Conservation (phyloP, 2,329 filamentous ascomycete species). For the Didymellaceae sp. region DNA sequence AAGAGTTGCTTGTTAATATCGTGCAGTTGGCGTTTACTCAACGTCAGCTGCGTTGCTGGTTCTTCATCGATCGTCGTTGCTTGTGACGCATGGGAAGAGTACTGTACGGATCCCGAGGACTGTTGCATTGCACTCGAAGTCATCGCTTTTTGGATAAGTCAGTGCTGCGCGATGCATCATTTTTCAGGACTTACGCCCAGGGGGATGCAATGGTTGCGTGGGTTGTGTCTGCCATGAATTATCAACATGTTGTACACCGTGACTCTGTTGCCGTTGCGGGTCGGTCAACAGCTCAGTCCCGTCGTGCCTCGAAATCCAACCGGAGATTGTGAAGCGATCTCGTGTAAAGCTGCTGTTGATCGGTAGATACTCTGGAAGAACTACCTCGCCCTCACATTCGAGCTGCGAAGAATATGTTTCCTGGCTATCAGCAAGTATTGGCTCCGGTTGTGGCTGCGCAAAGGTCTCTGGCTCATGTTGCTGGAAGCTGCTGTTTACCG, state of each 20-base stretch:
- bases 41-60: neutral
- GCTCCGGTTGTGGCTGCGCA: conserved; percentile 9
- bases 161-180: neutral
- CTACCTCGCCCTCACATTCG: neutral
- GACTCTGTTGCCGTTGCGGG: no score
- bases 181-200: neutral
- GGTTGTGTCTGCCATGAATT: conserved; percentile 9
- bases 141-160: neutral
- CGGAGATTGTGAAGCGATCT: neutral
- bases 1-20: conserved; percentile 23
- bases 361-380: neutral
- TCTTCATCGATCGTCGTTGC: conserved; percentile 15
- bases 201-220: conserved; percentile 1
- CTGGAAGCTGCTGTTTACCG: neutral
- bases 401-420: conserved; percentile 5
- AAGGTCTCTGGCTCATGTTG: neutral
- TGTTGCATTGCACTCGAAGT: neutral
- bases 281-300: no score
- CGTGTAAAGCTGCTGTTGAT: neutral
- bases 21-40: conserved; percentile 9
- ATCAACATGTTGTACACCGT: neutral
- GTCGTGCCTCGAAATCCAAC: neutral
- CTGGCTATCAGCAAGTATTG: conserved; percentile 7
- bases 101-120: no score
- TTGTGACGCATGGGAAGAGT: conserved; percentile 7